Percentiles rank a stretch among this genome's conserved stretches.
phyloP scores from a whole-genome alignment of 208 protist genomes.

The Trypanosoma lewisi region DNA sequence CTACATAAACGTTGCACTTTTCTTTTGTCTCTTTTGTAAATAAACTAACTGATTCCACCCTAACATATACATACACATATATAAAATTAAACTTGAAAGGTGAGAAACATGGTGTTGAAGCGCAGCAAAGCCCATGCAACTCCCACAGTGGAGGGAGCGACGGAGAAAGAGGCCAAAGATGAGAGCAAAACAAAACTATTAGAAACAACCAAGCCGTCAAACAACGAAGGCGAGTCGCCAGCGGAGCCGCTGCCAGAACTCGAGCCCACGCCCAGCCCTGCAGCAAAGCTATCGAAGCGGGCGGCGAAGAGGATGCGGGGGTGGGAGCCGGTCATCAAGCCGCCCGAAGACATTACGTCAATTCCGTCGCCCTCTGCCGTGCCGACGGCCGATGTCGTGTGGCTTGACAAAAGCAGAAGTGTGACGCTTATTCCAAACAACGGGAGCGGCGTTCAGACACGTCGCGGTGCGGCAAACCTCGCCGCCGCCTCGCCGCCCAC shows the following conservation, averaged over 20 bases:
- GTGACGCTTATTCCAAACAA: constrained; percentile 23
- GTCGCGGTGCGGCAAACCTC: constrained; percentile 13
- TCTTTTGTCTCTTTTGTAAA: too few relatives aligned
- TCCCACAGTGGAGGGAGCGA: not conserved
- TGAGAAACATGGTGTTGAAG: constrained; percentile 8
- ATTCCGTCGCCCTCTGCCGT: not conserved
- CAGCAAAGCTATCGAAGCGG: constrained; percentile 17
- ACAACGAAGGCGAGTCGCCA: not conserved
- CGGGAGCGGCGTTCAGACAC: constrained; percentile 16
- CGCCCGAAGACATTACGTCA: not conserved
- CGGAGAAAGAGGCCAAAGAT: not conserved
- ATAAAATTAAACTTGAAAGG: too few relatives aligned
- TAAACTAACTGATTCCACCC: too few relatives aligned
- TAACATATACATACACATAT: too few relatives aligned
- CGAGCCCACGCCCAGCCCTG: not conserved
- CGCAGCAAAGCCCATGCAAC: not conserved
- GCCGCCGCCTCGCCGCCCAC: constrained; percentile 16
- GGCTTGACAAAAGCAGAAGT: constrained; percentile 16
- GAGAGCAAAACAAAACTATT: not conserved
- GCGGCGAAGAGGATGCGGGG: constrained; percentile 19
- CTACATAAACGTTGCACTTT: too few relatives aligned
- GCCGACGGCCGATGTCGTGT: constrained; percentile 23
- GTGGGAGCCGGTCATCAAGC: constrained; percentile 29
- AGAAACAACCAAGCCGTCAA: not conserved
- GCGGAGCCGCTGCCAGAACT: not conserved